phyloP scores from a whole-genome alignment of 768 basidiomycete genomes.

The Leccinum subgranulosum region DNA sequence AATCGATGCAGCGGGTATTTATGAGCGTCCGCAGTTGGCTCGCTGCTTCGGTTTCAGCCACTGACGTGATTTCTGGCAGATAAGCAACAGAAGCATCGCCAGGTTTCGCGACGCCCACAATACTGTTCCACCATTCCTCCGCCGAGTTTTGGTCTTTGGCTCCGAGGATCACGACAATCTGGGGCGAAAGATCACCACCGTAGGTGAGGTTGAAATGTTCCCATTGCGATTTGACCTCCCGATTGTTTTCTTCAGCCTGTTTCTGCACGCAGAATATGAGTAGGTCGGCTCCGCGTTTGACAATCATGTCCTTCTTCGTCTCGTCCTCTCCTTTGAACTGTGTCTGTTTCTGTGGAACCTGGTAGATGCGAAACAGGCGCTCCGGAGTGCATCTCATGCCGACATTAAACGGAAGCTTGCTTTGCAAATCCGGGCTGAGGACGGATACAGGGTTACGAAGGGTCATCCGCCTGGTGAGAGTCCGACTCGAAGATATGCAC shows the following conservation, averaged over 20 bases:
- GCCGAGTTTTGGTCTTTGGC: conserved; percentile 16
- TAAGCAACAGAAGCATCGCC: conserved; percentile 11
- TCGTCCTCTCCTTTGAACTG: neutral
- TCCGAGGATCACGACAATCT: conserved; percentile 21
- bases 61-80: conserved; percentile 12
- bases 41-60: conserved; percentile 1
- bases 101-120: neutral
- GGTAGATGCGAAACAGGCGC: conserved; percentile 19
- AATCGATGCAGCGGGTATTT: conserved; percentile 24
- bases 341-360: conserved; percentile 10
- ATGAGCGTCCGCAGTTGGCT: conserved; percentile 13
- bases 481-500: conserved; percentile 3
- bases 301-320: conserved; percentile 3
- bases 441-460: conserved; percentile 16
- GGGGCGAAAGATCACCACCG: conserved; percentile 25
- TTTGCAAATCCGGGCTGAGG: neutral
- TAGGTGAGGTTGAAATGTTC: conserved; percentile 22
- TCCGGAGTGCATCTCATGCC: conserved; percentile 12
- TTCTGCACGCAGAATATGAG: conserved; percentile 22
- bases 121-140: conserved; percentile 18
- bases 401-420: conserved; percentile 19
- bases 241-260: neutral
- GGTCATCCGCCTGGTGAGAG: conserved; percentile 1
- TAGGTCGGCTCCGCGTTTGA: conserved; percentile 23
- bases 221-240: conserved; percentile 20